phyloP scores from a whole-genome alignment of 2,329 filamentous ascomycete genomes.

The Elsinoe fawcettii region DNA sequence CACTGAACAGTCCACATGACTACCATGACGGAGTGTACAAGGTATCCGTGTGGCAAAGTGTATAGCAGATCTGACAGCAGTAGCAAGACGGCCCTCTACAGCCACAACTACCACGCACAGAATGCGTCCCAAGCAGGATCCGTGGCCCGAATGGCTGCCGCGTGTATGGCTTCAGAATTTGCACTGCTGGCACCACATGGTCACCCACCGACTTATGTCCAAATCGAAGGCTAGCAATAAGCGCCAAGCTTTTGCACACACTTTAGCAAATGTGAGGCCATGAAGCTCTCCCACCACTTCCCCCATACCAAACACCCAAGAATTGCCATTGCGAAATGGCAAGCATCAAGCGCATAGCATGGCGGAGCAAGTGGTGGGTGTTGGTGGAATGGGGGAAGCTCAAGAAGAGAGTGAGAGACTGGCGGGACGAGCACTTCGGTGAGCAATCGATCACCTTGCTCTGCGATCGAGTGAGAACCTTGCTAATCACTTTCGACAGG shows the following conservation, averaged over 20 bases:
- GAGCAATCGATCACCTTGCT: background rate
- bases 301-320: background rate
- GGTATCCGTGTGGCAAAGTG: too few relatives aligned
- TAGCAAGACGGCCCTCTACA: too few relatives aligned
- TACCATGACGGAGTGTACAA: too few relatives aligned
- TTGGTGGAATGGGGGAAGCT: slow-evolving; percentile 1
- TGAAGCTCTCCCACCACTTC: background rate
- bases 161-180: background rate
- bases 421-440: slow-evolving; percentile 1
- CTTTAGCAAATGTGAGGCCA: background rate
- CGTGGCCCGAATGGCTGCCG: background rate
- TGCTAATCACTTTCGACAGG: background rate
- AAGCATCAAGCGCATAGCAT: slow-evolving; percentile 1
- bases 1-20: too few relatives aligned
- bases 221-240: background rate
- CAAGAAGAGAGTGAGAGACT: slow-evolving; percentile 4
- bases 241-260: background rate
- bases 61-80: too few relatives aligned
- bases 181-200: background rate
- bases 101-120: background rate
- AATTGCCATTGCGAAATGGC: background rate
- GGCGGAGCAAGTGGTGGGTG: slow-evolving; percentile 4
- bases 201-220: background rate
- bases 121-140: background rate
- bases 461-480: background rate